These are phyloP conservation scores for Aspergillus terreus DNA, from an alignment of 2,329 filamentous ascomycete species.

Conservation along the genomic window DNA sequence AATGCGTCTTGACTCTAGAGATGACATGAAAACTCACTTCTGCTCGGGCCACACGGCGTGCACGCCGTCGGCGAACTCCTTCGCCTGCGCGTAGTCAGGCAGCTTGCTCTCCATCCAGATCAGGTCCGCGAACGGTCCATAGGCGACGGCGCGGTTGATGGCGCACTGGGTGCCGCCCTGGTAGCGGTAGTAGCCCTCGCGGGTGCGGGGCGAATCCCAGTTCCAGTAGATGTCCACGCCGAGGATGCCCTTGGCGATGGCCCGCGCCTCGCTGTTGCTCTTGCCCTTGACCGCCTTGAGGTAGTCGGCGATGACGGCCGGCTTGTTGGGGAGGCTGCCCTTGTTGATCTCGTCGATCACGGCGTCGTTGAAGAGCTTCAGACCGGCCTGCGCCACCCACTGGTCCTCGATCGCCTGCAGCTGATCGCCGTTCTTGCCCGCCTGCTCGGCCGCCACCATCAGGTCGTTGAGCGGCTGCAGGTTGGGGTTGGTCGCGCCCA, in stretches of 20 bases:
- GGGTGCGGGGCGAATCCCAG: slow-evolving; percentile 89
- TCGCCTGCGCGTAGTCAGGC: slow-evolving; percentile 84
- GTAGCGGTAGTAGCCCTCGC: slow-evolving; percentile 93
- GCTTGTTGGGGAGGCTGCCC: slow-evolving; percentile 62
- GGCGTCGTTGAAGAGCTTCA: slow-evolving; percentile 88
- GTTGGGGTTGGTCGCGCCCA: slow-evolving; percentile 80
- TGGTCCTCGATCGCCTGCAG: slow-evolving; percentile 90
- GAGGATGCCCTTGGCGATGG: slow-evolving; percentile 71
- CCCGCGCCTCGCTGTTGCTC: slow-evolving; percentile 76
- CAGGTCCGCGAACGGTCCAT: slow-evolving; percentile 88
- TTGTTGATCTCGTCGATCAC: slow-evolving; percentile 78
- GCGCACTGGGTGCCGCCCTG: slow-evolving; percentile 88
- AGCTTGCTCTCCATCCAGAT: slow-evolving; percentile 99
- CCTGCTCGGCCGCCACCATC: slow-evolving; percentile 78
- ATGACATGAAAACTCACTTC: slow-evolving; percentile 61
- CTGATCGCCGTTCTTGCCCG: slow-evolving; percentile 73
- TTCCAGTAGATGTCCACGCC: slow-evolving; percentile 85
- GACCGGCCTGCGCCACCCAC: slow-evolving; percentile 73
- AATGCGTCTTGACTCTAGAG: not conserved
- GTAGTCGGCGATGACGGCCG: slow-evolving; percentile 65
- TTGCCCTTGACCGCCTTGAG: slow-evolving; percentile 69
- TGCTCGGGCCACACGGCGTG: slow-evolving; percentile 94
- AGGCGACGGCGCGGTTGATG: slow-evolving; percentile 84
- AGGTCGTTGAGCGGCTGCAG: slow-evolving; percentile 84
- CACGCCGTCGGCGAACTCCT: slow-evolving; percentile 89